Conservation (phyloP, 164 flowering plant genomes). For the Vitis labrusca region DNA sequence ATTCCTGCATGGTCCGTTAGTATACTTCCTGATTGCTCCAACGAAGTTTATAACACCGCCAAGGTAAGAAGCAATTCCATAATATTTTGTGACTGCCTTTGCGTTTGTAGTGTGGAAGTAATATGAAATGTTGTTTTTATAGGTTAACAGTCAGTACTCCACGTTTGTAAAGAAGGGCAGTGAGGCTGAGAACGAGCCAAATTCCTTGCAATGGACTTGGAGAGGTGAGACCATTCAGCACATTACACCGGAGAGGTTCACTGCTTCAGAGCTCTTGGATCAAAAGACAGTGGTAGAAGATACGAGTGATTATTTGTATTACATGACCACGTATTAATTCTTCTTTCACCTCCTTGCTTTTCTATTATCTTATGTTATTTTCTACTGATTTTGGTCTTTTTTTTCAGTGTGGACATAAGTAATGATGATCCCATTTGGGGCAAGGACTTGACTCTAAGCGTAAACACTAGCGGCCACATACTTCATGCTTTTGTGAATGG, state of each 20-base stretch:
- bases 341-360: background rate
- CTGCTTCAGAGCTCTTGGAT: slow-evolving; percentile 15
- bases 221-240: slow-evolving; percentile 10
- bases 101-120: background rate
- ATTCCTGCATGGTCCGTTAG: slow-evolving; percentile 51
- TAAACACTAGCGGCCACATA: slow-evolving; percentile 19
- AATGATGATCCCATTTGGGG: slow-evolving; percentile 15
- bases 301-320: slow-evolving; percentile 40
- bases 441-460: slow-evolving; percentile 4
- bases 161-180: slow-evolving; percentile 22
- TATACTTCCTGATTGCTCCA: slow-evolving; percentile 35
- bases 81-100: background rate
- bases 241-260: background rate
- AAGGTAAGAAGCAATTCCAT: slow-evolving; percentile 17
- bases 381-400: background rate
- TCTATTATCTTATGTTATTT: background rate
- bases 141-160: slow-evolving; percentile 37
- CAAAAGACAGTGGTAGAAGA: slow-evolving; percentile 30
- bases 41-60: slow-evolving; percentile 46
- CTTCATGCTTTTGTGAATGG: slow-evolving; percentile 37
- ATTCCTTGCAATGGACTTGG: slow-evolving; percentile 14
- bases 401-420: slow-evolving; percentile 13
- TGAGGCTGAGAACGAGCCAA: slow-evolving; percentile 4
- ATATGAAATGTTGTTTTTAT: background rate
- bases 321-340: slow-evolving; percentile 26